phyloP scores from a whole-genome alignment of 805 yeast species.

The Monosporozyma siamensis region DNA sequence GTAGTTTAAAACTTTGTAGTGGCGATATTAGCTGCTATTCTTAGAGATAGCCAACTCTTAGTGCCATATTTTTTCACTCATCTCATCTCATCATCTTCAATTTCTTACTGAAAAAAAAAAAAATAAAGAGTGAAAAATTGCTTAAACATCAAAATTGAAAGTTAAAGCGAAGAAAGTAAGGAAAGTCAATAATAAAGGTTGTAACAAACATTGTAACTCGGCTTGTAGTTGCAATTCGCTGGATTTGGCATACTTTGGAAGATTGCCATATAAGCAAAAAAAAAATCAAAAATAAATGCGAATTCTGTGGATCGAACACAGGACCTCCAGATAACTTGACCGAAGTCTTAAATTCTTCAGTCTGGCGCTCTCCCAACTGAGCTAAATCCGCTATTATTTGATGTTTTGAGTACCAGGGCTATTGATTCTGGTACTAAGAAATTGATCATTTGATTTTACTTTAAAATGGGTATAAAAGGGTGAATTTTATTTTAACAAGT shows the following conservation, averaged over 20 bases:
- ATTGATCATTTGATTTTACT: not conserved
- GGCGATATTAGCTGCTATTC: not conserved
- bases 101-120: no score
- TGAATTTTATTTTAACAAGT: no score
- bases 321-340: conserved; percentile 53
- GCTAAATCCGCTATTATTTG: conserved; percentile 32
- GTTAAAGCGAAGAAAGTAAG: no score
- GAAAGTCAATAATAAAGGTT: no score
- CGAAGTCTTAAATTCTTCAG: conserved; percentile 25
- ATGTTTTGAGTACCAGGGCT: not conserved
- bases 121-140: not conserved
- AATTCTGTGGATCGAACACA: conserved; percentile 79
- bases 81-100: not conserved
- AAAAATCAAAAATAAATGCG: conserved; percentile 34
- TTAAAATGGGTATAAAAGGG: not conserved
- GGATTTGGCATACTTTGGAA: no score
- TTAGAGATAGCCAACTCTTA: not conserved
- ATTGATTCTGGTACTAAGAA: not conserved
- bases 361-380: conserved; percentile 40
- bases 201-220: no score
- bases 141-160: not conserved
- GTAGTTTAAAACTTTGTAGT: not conserved
- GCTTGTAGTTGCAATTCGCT: no score
- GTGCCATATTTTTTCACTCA: not conserved
- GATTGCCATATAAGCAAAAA: not conserved